Evolutionary conservation across 305 asterid species (phyloP).

Genomic region (Rubia balearica): DNA sequence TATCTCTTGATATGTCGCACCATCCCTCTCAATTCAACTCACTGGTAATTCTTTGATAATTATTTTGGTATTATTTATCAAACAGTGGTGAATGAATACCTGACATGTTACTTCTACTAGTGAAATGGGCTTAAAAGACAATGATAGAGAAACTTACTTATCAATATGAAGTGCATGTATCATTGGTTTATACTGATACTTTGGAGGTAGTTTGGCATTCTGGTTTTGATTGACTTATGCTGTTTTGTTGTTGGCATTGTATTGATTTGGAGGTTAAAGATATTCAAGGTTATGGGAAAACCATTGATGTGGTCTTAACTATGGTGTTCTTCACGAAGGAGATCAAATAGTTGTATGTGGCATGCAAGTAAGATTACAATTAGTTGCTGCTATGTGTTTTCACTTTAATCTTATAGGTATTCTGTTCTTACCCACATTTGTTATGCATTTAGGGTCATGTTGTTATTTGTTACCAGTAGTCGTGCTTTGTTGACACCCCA

Average conservation of each 20-base stretch:
- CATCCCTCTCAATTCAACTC: not conserved
- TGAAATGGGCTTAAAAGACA: slow-evolving; percentile 90
- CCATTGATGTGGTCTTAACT: slow-evolving; percentile 86
- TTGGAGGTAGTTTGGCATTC: slow-evolving; percentile 4
- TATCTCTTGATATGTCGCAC: slow-evolving; percentile 8
- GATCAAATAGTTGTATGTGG: slow-evolving; percentile 96
- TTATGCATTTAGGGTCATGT: slow-evolving; percentile 60
- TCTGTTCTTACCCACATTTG: slow-evolving; percentile 15
- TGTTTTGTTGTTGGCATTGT: slow-evolving; percentile 49
- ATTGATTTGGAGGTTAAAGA: slow-evolving; percentile 98
- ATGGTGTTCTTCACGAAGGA: slow-evolving; percentile 97
- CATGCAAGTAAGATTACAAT: slow-evolving; percentile 55
- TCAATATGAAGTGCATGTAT: slow-evolving; percentile 73
- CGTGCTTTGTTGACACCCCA: slow-evolving; percentile 96
- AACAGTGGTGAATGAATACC: slow-evolving; percentile 96
- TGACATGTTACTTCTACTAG: slow-evolving; percentile 66
- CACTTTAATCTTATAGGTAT: slow-evolving; percentile 12
- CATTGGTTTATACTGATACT: slow-evolving; percentile 22
- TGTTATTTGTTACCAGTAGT: slow-evolving; percentile 63
- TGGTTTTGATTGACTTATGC: slow-evolving; percentile 2
- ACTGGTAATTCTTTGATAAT: slow-evolving; percentile 13
- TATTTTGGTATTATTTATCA: slow-evolving; percentile 17
- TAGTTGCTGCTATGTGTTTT: slow-evolving; percentile 13
- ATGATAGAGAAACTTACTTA: slow-evolving; percentile 81
- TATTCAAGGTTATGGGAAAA: slow-evolving; percentile 95